Evolutionary conservation across 257 asterid genomes (phyloP), one percentile per base, ranked within the genome.

Genomic region (Oldenlandia corymbosa): DNA sequence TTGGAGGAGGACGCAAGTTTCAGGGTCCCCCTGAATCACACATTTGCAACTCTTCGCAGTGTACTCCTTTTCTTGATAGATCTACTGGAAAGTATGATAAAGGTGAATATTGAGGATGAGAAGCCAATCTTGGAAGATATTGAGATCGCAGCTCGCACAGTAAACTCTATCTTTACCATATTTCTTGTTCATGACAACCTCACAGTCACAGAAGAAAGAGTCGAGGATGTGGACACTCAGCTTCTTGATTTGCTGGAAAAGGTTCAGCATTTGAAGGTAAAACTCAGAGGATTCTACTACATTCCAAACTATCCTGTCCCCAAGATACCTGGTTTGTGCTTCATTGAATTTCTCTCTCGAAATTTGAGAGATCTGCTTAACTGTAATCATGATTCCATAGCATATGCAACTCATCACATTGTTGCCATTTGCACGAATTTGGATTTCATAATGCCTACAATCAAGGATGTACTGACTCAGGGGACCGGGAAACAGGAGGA

Each of bases 281-380:
- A 28, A 30, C 56, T 43, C 46, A 45, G 20, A 32, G 58, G 5
- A 13, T 18, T 47, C 5, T 62, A 12, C 13, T 17, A 31, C 4
- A 34, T 34, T 34, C 37, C 54, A 2, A 23, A 0, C 7, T 21
- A 18, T 5, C 18, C n/a, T 27, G 20, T 62, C 32, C 58, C 67
- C 21, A 45, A 7, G 56, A 62, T 43, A 6, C 31, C 10, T 45
- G 31, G 21, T 10, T 30, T 62, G 23, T 41, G 58, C n/a, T 62
- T 62, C 58, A 1, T 62, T 31, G 45, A 47, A 7, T 31, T 52
- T 23, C 58, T 62, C n/a, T 45, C 20, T 43, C 36, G n/a, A 62
- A 62, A 31, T 55, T 34, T 34, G 7, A 34, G 37, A 34, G 7
- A 34, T 34, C 4, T 34, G 37, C 37, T 34, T 34, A 34, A 34